A percentile compares a stretch with the other conserved stretches of the same genome.
Conservation (phyloP, 2,329 filamentous ascomycete genomes). For the Claviceps quebecensis region DNA sequence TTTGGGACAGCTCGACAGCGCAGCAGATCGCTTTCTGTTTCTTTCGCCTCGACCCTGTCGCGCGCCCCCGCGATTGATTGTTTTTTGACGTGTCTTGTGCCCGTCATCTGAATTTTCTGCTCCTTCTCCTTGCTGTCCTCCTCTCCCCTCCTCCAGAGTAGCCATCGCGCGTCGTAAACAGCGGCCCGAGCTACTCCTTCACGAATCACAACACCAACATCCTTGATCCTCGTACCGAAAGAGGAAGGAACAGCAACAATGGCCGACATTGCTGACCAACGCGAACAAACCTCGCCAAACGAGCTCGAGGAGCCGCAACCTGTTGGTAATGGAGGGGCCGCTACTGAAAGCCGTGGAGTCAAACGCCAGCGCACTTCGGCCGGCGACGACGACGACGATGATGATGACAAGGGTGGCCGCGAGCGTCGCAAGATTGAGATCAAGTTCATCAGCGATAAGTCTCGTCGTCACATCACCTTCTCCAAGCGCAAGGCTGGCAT, state of each 20-base stretch:
- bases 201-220: neutral
- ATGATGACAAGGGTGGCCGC: conserved; percentile 93
- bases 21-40: neutral
- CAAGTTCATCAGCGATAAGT: conserved; percentile 99
- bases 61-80: conserved; percentile 1
- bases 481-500: conserved; percentile 99
- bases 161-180: conserved; percentile 1
- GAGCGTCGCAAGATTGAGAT: conserved; percentile 99
- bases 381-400: conserved; percentile 89
- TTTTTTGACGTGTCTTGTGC: conserved; percentile 1
- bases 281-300: conserved; percentile 61
- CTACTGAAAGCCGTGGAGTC: conserved; percentile 63
- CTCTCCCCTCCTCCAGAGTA: neutral
- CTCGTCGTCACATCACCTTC: conserved; percentile 97
- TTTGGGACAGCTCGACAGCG: conserved; percentile 5
- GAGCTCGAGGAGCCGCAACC: conserved; percentile 60
- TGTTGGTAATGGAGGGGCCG: conserved; percentile 58
- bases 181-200: conserved; percentile 2
- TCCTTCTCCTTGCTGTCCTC: neutral
- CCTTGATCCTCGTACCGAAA: neutral
- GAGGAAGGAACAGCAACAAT: conserved; percentile 26
- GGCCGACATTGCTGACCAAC: conserved; percentile 69
- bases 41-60: neutral
- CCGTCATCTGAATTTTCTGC: conserved; percentile 1
- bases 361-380: conserved; percentile 77